phyloP scores from a whole-genome alignment of 2,329 filamentous ascomycete species.

The Arthrobotrys sphaeroides region DNA sequence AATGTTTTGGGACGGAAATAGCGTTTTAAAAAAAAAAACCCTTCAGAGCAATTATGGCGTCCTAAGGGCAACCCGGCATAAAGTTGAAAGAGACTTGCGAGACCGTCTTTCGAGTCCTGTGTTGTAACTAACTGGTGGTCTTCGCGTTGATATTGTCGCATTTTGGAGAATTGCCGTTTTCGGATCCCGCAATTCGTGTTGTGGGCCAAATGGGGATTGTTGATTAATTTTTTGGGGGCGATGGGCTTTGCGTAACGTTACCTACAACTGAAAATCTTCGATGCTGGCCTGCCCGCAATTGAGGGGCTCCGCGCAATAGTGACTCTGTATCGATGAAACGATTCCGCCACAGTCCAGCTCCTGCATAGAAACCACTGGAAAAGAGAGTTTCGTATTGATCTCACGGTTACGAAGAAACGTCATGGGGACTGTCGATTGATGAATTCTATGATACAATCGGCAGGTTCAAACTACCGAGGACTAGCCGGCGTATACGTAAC shows the following conservation, averaged over 20 bases:
- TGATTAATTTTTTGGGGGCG: no score
- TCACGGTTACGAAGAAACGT: neutral
- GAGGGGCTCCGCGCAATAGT: neutral
- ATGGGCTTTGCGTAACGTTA: no score
- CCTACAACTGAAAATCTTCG: no score
- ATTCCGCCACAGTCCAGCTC: neutral
- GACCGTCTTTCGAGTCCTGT: neutral
- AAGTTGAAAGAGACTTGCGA: no score
- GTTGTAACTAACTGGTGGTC: neutral
- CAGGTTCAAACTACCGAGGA: no score
- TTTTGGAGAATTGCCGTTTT: neutral
- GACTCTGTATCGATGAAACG: neutral
- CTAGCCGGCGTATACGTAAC: no score
- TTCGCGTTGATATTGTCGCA: conserved; percentile 19
- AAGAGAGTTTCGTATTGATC: neutral
- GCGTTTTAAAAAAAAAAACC: no score
- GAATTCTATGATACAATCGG: no score
- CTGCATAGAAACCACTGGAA: conserved; percentile 3
- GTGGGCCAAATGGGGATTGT: neutral
- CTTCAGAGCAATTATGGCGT: no score
- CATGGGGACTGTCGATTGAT: conserved; percentile 18
- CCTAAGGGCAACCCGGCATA: no score
- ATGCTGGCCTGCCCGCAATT: no score
- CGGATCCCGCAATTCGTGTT: neutral
- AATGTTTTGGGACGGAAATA: no score